Evolutionary conservation across 805 yeast species (phyloP).

Genomic region (Pichia cabralensis): DNA sequence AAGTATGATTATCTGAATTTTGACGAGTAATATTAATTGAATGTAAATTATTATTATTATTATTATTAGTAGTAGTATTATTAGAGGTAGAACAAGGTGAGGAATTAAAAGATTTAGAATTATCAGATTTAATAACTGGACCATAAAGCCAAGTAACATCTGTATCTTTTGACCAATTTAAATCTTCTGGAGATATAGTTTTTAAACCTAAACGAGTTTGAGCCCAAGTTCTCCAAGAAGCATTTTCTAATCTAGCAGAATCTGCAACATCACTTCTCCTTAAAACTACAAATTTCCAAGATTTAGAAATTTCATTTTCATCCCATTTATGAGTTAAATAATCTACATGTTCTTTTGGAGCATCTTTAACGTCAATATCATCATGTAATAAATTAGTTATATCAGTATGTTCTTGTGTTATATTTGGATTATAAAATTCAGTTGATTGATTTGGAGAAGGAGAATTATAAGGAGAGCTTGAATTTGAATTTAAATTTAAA

Average conservation of each 20-base stretch:
- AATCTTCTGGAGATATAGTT: slow-evolving; percentile 83
- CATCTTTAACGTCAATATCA: slow-evolving; percentile 69
- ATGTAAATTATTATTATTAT: slow-evolving; percentile 1
- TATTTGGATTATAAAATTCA: too few relatives aligned
- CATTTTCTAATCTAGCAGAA: slow-evolving; percentile 71
- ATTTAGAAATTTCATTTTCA: slow-evolving; percentile 82
- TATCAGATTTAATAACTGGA: slow-evolving; percentile 35
- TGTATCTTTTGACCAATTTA: slow-evolving; percentile 94
- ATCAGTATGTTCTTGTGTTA: too few relatives aligned
- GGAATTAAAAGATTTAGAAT: background rate
- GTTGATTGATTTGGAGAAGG: too few relatives aligned
- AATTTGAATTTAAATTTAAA: slow-evolving; percentile 13
- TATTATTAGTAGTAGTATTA: background rate
- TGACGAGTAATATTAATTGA: too few relatives aligned
- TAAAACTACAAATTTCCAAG: slow-evolving; percentile 88
- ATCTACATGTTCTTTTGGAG: slow-evolving; percentile 88
- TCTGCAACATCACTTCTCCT: slow-evolving; percentile 77
- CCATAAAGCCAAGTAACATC: slow-evolving; percentile 99
- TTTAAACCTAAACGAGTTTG: slow-evolving; percentile 60
- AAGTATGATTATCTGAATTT: too few relatives aligned
- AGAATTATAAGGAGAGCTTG: too few relatives aligned
- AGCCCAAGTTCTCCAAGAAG: slow-evolving; percentile 97
- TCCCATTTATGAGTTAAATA: slow-evolving; percentile 95
- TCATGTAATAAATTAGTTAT: slow-evolving; percentile 43
- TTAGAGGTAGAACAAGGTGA: background rate